Evolutionary conservation across 2,329 filamentous ascomycete genomes (phyloP), one percentile per base, ranked within the genome.

Genomic region (Huntiella decipiens): DNA sequence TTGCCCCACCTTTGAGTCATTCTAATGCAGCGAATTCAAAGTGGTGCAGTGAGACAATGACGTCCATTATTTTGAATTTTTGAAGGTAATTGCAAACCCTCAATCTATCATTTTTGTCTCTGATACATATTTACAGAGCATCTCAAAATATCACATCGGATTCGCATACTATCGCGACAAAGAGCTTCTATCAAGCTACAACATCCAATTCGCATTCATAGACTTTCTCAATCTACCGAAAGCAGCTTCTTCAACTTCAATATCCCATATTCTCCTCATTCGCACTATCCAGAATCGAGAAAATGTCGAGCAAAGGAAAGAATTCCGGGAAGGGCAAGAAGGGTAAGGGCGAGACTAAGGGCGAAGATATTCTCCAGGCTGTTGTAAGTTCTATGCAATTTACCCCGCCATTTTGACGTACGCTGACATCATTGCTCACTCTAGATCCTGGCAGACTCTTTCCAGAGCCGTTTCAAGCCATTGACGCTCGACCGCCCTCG

Each of bases 361-460:
- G 66, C 54, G 72, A 76, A 53, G 70, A 75, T 57, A 66, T 69
- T 50, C 61, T 76, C 46, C 71, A 76, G 60, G 69, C 69, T 28
- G 69, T 73, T 52, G 68, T 71, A 59, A 52, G 67, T 66, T 16
- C 54, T 55, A 46, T 12, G n/a, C 16, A 4, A 12, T 12, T 43
- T 16, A 12, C 15, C 4, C n/a, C 10, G 12, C 10, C 7, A 38
- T 15, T 19, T 36, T 38, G 11, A 28, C 22, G 22, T 28, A 42
- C 12, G n/a, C 16, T 46, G 45, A 42, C 35, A 44, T 40, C 56
- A 43, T 43, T 13, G 15, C n/a, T 45, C n/a, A 7, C 15, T 41
- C 11, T 53, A 91, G 82, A 71, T 98, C 49, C 76, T 98, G 52
- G 82, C 88, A 53, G 91, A 98, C 67, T 87, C 85, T 1, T 98